Evolutionary conservation across 2,329 filamentous ascomycete genomes (phyloP).

Genomic region (Lachnellula suecica): DNA sequence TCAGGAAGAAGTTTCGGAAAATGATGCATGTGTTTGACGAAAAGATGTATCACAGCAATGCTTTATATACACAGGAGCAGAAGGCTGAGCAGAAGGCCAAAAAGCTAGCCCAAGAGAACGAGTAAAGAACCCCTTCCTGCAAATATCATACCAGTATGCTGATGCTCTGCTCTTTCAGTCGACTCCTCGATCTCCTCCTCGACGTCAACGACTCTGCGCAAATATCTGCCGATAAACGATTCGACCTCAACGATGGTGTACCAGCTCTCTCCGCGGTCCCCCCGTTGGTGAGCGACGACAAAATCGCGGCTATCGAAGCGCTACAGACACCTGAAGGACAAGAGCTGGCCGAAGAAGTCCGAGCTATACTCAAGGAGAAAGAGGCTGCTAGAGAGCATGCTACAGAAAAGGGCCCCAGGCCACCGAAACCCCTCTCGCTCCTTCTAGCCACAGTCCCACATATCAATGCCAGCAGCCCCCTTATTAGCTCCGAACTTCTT

Average conservation of each 20-base stretch:
- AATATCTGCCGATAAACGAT: conserved; percentile 71
- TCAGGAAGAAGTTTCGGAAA: conserved; percentile 95
- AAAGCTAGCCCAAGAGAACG: conserved; percentile 85
- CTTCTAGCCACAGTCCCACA: conserved; percentile 29
- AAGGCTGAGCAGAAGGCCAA: conserved; percentile 79
- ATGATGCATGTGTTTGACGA: conserved; percentile 79
- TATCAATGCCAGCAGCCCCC: conserved; percentile 15
- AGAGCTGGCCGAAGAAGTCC: conserved; percentile 28
- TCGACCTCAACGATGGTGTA: conserved; percentile 57
- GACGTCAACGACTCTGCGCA: conserved; percentile 86
- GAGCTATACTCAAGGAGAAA: conserved; percentile 24
- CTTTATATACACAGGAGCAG: conserved; percentile 78
- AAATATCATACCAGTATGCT: background rate
- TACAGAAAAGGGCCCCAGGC: conserved; percentile 9
- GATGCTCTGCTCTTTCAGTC: conserved; percentile 54
- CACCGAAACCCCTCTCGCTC: conserved; percentile 28
- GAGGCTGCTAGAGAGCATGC: background rate
- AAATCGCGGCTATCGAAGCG: conserved; percentile 21
- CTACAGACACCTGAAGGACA: conserved; percentile 26
- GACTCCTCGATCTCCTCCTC: conserved; percentile 82
- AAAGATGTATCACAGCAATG: conserved; percentile 77
- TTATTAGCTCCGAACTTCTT: conserved; percentile 34
- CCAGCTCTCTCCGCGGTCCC: conserved; percentile 24
- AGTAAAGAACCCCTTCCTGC: conserved; percentile 58
- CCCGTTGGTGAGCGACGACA: conserved; percentile 25